Base-by-base conservation (phyloP, 2,329 filamentous ascomycete genomes). In the Colletotrichum spinosum region DNA sequence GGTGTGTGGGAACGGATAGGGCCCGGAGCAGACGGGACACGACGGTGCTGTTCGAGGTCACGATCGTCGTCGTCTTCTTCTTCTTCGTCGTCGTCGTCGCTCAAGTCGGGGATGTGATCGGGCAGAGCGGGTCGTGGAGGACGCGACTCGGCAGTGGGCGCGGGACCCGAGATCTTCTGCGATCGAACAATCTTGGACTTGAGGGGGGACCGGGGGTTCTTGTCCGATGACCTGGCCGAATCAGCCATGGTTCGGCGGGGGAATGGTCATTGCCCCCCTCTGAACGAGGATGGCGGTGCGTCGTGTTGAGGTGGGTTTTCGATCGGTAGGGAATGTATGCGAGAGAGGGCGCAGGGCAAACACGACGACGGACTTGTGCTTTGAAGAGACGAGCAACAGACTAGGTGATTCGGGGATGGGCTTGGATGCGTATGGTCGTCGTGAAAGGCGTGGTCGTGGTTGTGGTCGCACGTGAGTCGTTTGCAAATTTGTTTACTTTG, bases 1-100 rank as follows among this genome's bases (percentile, higher is more conserved):
- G 87, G 87, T 2, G 87, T 90, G 73, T 90, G 87, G 72, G 83
- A 88, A 69, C 87, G 83, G 49, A 85, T 73, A 52, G 81, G 76
- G 67, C 67, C 63, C 39, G 63, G 62, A 17, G 53, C 63, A 42
- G 63, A 63, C 41, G 63, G 63, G 9, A 53, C 46, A 13, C 58
- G 63, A 49, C 58, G 63, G 34, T 76, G 74, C 4, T 76, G 74
- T 4, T 71, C 69, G 39, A 77, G 72, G 56, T 77, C 74, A 37
- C 56, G 58, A 25, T 25, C 25, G 25, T 25, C 25, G 25, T 25
- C 25, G 25, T 25, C 25, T 25, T 25, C 25, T 25, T 25, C 25
- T 25, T 25, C 25, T 25, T 25, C 25, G 25, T 25, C 25, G 25
- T 25, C 25, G 25, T 25, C 25, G 34, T 70, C 68, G 51, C 60